A percentile compares a stretch with the other conserved stretches of the same genome.
phyloP scores from a whole-genome alignment of 177 flowering plant species.

The Telopea speciosissima region DNA sequence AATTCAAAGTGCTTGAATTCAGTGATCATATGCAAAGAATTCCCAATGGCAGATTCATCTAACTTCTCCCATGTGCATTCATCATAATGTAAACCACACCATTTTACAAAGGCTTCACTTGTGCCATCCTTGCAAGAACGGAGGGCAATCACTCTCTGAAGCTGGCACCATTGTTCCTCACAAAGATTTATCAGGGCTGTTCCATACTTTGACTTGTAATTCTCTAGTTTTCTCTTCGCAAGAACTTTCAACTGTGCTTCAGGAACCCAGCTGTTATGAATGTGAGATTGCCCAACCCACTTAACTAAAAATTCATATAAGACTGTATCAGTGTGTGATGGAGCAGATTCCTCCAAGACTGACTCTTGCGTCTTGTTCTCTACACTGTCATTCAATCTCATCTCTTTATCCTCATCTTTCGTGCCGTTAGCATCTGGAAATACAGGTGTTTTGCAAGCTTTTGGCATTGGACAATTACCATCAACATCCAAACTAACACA shows the following conservation, averaged over 20 bases:
- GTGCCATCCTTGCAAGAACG: constrained; percentile 46
- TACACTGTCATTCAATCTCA: constrained; percentile 9
- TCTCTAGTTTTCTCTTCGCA: constrained; percentile 90
- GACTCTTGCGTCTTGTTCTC: constrained; percentile 23
- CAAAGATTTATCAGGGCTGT: constrained; percentile 64
- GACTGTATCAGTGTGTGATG: constrained; percentile 19
- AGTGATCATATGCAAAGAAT: constrained; percentile 46
- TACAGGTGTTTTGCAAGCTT: constrained; percentile 13
- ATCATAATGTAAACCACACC: constrained; percentile 90
- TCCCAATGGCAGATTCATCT: constrained; percentile 58
- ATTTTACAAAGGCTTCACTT: constrained; percentile 73
- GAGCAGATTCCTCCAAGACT: constrained; percentile 21
- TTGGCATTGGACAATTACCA: constrained; percentile 15
- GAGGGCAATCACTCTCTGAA: constrained; percentile 74
- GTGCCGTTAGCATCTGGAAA: constrained; percentile 17
- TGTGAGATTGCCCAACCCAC: constrained; percentile 89
- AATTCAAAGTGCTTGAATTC: constrained; percentile 56
- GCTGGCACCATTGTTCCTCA: constrained; percentile 84
- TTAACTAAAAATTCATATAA: constrained; percentile 81
- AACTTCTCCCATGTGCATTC: constrained; percentile 97
- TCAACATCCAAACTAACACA: constrained; percentile 15
- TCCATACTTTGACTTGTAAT: constrained; percentile 90
- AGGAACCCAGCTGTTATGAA: constrained; percentile 85
- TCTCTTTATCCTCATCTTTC: constrained; percentile 22
- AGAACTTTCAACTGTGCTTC: constrained; percentile 71